These are phyloP conservation scores for Aspergillus sp. DNA, from an alignment of 2,329 filamentous ascomycete species.

Conservation along the genomic window DNA sequence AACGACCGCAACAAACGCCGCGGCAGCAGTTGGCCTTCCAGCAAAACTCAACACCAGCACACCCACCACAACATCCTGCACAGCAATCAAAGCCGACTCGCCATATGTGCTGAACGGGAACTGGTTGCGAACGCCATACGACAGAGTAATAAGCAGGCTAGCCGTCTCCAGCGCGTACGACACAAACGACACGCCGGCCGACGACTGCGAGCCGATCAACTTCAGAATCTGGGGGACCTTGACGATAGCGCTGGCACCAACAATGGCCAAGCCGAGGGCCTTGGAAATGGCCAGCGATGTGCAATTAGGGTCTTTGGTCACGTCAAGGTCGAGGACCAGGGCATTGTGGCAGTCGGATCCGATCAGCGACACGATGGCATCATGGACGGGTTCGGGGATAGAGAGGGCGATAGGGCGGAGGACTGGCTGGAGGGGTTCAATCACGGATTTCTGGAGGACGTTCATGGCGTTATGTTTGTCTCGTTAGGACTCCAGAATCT, in stretches of 20 bases:
- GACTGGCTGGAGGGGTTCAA: constrained; percentile 39
- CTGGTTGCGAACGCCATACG: constrained; percentile 83
- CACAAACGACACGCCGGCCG: constrained; percentile 78
- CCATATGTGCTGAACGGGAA: constrained; percentile 97
- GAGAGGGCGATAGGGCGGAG: constrained; percentile 64
- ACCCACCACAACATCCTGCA: constrained; percentile 86
- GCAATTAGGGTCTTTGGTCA: constrained; percentile 65
- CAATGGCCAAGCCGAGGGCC: constrained; percentile 86
- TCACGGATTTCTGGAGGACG: constrained; percentile 32
- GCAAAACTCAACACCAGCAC: constrained; percentile 80
- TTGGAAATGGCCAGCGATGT: constrained; percentile 88
- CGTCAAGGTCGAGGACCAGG: constrained; percentile 76
- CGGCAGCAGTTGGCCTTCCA: constrained; percentile 61
- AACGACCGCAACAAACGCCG: constrained; percentile 70
- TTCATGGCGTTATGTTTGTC: constrained; percentile 28
- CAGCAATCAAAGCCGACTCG: constrained; percentile 85
- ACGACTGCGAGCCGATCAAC: constrained; percentile 71
- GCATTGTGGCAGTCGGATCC: constrained; percentile 78
- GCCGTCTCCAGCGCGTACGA: constrained; percentile 88
- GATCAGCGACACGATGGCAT: constrained; percentile 71
- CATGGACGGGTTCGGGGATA: constrained; percentile 66
- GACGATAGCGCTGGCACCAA: constrained; percentile 81
- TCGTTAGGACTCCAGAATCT: neutral
- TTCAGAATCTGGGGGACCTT: constrained; percentile 97
- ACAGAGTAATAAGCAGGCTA: constrained; percentile 79